A percentile compares a stretch with the other conserved stretches of the same genome.
These are phyloP conservation scores for Pseudogymnoascus sp. DNA, from an alignment of 2,329 filamentous ascomycete genomes.

Conservation along the genomic window DNA sequence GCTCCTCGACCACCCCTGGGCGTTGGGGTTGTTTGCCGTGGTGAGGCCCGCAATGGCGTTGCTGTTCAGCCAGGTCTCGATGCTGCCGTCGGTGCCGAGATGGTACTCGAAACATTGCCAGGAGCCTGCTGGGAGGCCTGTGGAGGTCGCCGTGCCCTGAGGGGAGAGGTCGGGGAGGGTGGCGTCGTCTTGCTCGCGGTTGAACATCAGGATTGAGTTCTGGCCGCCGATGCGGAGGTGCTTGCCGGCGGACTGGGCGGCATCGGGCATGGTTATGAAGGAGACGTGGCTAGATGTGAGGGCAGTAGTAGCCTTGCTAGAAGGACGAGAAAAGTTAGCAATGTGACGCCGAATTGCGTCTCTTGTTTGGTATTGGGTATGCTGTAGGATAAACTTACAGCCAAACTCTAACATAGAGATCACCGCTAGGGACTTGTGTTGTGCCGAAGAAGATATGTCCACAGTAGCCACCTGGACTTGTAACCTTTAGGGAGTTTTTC, in stretches of 20 bases:
- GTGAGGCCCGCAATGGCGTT: constrained; percentile 43
- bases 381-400: constrained; percentile 36
- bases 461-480: constrained; percentile 45
- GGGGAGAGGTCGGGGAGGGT: constrained; percentile 53
- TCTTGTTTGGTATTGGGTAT: not conserved
- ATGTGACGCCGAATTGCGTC: constrained; percentile 9
- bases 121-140: constrained; percentile 37
- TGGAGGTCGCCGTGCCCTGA: constrained; percentile 46
- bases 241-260: constrained; percentile 45
- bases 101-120: constrained; percentile 58
- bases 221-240: constrained; percentile 55
- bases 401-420: constrained; percentile 49
- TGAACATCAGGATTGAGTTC: constrained; percentile 54
- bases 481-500: constrained; percentile 44
- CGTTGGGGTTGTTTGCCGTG: constrained; percentile 40
- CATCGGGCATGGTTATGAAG: constrained; percentile 56
- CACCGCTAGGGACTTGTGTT: constrained; percentile 43
- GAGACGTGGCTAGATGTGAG: constrained; percentile 51
- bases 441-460: constrained; percentile 55
- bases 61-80: constrained; percentile 53
- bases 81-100: constrained; percentile 45
- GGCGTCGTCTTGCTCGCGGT: constrained; percentile 53
- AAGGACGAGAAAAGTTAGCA: constrained; percentile 19
- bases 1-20: constrained; percentile 44
- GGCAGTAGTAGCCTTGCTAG: constrained; percentile 45